phyloP scores from a whole-genome alignment of 2,329 filamentous ascomycete species.

The Aphanoascus verrucosus region DNA sequence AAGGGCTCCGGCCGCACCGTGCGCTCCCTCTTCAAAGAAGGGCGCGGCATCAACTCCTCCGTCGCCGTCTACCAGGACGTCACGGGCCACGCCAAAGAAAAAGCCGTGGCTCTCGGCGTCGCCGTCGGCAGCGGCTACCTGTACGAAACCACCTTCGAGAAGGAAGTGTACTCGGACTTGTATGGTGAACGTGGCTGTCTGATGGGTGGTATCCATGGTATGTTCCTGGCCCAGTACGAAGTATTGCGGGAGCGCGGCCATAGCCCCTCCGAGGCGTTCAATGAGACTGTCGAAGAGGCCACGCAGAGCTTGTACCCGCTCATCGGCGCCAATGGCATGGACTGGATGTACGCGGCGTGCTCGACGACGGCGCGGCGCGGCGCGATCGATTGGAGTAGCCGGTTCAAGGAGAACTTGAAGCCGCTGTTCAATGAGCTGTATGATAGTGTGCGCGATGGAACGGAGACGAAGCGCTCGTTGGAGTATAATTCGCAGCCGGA shows the following conservation, averaged over 20 bases:
- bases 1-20: conserved; percentile 99
- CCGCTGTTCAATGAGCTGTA: conserved; percentile 97
- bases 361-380: conserved; percentile 96
- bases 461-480: conserved; percentile 90
- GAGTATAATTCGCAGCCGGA: conserved; percentile 94
- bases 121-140: conserved; percentile 97
- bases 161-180: conserved; percentile 99
- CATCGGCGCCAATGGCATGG: conserved; percentile 96
- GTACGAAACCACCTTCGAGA: conserved; percentile 99
- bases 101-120: conserved; percentile 90
- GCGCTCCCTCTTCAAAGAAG: conserved; percentile 96
- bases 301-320: conserved; percentile 96
- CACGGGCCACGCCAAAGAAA: conserved; percentile 95
- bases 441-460: conserved; percentile 79
- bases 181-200: conserved; percentile 99
- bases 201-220: conserved; percentile 99
- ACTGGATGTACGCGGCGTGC: conserved; percentile 99
- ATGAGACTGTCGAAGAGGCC: conserved; percentile 99
- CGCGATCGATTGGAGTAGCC: conserved; percentile 95
- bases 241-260: conserved; percentile 98
- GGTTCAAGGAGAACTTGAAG: conserved; percentile 97
- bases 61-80: conserved; percentile 98
- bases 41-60: conserved; percentile 98
- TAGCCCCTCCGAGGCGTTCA: conserved; percentile 96
- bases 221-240: conserved; percentile 99